Conservation (phyloP, 2,329 filamentous ascomycete species). For the Monosporascus sp. region DNA sequence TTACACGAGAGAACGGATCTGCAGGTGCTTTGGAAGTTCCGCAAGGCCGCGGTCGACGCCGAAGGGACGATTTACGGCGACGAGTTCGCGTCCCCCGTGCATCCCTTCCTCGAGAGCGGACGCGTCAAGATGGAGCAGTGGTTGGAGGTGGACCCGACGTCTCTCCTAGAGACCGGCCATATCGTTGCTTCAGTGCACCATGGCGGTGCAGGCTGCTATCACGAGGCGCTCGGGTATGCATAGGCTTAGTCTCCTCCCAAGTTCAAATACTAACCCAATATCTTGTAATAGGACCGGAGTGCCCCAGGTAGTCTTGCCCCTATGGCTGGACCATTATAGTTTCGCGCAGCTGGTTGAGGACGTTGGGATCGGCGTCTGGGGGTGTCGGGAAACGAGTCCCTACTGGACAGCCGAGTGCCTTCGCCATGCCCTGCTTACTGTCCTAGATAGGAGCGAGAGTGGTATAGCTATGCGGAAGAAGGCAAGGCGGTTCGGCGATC, state of each 20-base stretch:
- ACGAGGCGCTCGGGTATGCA: slow-evolving; percentile 6
- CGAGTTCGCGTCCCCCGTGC: not conserved
- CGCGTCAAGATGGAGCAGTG: not conserved
- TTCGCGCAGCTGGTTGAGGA: slow-evolving; percentile 10
- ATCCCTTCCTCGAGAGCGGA: not conserved
- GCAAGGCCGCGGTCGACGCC: slow-evolving; percentile 17
- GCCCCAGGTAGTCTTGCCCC: slow-evolving; percentile 13
- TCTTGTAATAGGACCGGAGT: slow-evolving; percentile 9
- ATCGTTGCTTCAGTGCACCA: slow-evolving; percentile 5
- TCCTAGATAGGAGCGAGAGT: not conserved
- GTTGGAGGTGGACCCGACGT: slow-evolving; percentile 1
- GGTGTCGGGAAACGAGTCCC: slow-evolving; percentile 11
- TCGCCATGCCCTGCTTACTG: slow-evolving; percentile 5
- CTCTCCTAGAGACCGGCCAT: slow-evolving; percentile 1
- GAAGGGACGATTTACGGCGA: not conserved
- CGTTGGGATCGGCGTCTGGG: slow-evolving; percentile 13
- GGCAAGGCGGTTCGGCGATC: slow-evolving; percentile 6
- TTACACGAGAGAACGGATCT: slow-evolving; percentile 14
- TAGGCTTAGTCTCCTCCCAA: not conserved
- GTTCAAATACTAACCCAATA: not conserved
- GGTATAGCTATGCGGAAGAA: slow-evolving; percentile 4
- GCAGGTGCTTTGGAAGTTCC: slow-evolving; percentile 32
- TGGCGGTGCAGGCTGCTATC: slow-evolving; percentile 4
- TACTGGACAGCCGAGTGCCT: slow-evolving; percentile 11
- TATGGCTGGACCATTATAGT: slow-evolving; percentile 15